phyloP scores from a whole-genome alignment of 192 early-diverging fungal genomes.

The Umbelopsis sp. region DNA sequence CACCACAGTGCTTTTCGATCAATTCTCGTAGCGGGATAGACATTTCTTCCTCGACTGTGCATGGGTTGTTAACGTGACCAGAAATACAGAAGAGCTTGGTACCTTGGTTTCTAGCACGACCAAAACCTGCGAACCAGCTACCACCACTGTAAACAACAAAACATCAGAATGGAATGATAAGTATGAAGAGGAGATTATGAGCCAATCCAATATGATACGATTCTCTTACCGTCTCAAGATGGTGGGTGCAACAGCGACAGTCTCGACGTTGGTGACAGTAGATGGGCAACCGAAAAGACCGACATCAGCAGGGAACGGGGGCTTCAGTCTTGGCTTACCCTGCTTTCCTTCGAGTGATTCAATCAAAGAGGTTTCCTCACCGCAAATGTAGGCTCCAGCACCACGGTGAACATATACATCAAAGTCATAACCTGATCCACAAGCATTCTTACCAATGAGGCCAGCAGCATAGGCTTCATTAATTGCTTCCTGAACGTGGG shows the following conservation, averaged over 20 bases:
- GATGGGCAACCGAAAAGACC: slow-evolving; percentile 99
- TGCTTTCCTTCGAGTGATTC: slow-evolving; percentile 95
- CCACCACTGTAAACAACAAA: slow-evolving; percentile 64
- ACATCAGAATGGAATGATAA: too few species aligned
- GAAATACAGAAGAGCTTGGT: slow-evolving; percentile 98
- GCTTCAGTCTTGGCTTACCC: slow-evolving; percentile 99
- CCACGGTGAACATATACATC: slow-evolving; percentile 98
- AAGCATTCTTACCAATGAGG: slow-evolving; percentile 98
- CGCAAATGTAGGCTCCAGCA: slow-evolving; percentile 97
- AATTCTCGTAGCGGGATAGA: slow-evolving; percentile 92
- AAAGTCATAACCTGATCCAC: slow-evolving; percentile 94
- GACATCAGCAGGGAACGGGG: slow-evolving; percentile 98
- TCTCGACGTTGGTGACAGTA: slow-evolving; percentile 99
- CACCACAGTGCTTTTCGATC: slow-evolving; percentile 94
- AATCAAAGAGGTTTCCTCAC: slow-evolving; percentile 91
- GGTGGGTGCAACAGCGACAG: slow-evolving; percentile 96
- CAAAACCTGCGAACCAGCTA: slow-evolving; percentile 92
- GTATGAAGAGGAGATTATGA: too few species aligned
- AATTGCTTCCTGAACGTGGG: slow-evolving; percentile 90
- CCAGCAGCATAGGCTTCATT: slow-evolving; percentile 96
- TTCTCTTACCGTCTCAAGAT: slow-evolving; percentile 55
- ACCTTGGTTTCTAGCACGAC: slow-evolving; percentile 89
- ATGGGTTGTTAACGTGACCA: slow-evolving; percentile 97
- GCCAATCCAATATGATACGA: too few species aligned
- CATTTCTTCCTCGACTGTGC: slow-evolving; percentile 99